Evolutionary conservation across 352 stramenopile species (phyloP).

Genomic region (Albugo candida): DNA sequence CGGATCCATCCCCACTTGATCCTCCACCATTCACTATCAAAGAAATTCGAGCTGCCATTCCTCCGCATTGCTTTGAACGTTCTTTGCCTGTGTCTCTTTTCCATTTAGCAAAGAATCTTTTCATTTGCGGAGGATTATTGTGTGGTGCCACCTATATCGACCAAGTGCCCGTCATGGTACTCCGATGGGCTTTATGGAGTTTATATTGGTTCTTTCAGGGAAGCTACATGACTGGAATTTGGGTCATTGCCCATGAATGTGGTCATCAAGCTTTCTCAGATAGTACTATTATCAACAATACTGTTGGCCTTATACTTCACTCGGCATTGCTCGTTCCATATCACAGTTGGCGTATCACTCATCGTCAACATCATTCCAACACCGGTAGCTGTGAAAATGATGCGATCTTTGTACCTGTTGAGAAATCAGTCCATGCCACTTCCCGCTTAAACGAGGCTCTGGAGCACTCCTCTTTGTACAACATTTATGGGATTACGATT

Average conservation of each 20-base stretch:
- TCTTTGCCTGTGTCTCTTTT: conserved; percentile 81
- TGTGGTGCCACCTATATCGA: conserved; percentile 72
- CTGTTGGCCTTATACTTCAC: conserved; percentile 91
- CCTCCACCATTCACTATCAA: conserved; percentile 75
- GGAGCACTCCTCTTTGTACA: conserved; percentile 88
- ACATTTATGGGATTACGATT: conserved; percentile 86
- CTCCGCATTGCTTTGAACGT: conserved; percentile 92
- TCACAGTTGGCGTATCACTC: conserved; percentile 94
- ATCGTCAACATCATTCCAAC: conserved; percentile 93
- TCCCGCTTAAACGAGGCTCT: conserved; percentile 48
- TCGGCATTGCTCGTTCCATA: conserved; percentile 95
- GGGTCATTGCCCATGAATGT: conserved; percentile 96
- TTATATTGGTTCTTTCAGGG: conserved; percentile 96
- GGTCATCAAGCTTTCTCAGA: conserved; percentile 93
- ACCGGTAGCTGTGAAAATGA: conserved; percentile 90
- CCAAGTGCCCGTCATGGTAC: conserved; percentile 21
- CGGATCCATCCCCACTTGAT: conserved; percentile 59
- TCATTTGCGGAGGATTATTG: conserved; percentile 76
- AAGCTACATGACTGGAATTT: conserved; percentile 92
- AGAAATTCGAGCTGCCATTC: conserved; percentile 82
- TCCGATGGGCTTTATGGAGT: conserved; percentile 67
- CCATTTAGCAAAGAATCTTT: conserved; percentile 84
- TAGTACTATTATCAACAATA: conserved; percentile 89
- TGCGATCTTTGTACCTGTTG: conserved; percentile 92
- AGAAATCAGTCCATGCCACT: conserved; percentile 29